Percentiles rank a stretch among this genome's conserved stretches.
Evolutionary conservation across 257 asterid species (phyloP).

Genomic region (Nemophila menziesii): DNA sequence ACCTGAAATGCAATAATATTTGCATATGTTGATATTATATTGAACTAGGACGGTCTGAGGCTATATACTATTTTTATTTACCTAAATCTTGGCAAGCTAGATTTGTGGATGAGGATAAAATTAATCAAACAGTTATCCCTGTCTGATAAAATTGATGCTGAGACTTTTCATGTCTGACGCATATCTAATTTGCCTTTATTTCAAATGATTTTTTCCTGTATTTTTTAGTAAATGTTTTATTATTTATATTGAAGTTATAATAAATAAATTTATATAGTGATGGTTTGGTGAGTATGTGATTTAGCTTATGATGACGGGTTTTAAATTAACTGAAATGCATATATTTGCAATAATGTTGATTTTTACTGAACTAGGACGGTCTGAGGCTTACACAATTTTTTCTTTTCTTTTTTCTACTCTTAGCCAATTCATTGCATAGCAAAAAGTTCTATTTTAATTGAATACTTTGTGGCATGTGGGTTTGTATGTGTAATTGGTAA

Average conservation of each 20-base stretch:
- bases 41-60: slow-evolving; percentile 3
- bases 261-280: background rate
- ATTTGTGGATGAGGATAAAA: slow-evolving; percentile 12
- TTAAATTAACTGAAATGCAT: background rate
- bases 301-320: background rate
- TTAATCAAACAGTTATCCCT: slow-evolving; percentile 16
- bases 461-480: background rate
- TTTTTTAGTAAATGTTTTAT: too few species aligned
- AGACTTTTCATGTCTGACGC: slow-evolving; percentile 7
- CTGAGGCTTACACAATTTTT: slow-evolving; percentile 12
- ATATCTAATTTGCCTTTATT: background rate
- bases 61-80: background rate
- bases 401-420: background rate
- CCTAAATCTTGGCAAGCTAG: background rate
- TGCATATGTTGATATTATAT: too few species aligned
- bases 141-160: slow-evolving; percentile 16
- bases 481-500: slow-evolving; percentile 8
- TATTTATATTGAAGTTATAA: too few species aligned
- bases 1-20: too few species aligned
- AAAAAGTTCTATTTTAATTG: background rate
- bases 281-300: background rate
- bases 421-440: too few species aligned
- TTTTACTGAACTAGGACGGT: slow-evolving; percentile 18
- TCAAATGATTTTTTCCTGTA: too few species aligned
- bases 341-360: slow-evolving; percentile 4